These are phyloP conservation scores for Spirogloea muscicola DNA, from an alignment of 139 green algal genomes.

Conservation along the genomic window DNA sequence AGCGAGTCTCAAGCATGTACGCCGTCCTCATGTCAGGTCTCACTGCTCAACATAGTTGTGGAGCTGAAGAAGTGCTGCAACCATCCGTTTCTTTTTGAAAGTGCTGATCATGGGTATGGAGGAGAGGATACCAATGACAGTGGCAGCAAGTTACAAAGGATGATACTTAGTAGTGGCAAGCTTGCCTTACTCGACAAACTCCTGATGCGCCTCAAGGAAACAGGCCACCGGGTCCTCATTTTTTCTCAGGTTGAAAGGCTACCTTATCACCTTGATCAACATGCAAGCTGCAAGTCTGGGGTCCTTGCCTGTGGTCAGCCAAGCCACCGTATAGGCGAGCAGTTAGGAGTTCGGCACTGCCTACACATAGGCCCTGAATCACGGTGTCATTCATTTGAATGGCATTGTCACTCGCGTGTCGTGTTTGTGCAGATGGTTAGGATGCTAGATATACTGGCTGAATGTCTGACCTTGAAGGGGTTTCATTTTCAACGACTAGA, in stretches of 20 bases:
- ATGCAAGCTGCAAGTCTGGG: not conserved
- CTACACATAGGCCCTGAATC: too few relatives aligned
- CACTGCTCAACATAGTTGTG: conserved; percentile 83
- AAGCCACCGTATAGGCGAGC: not conserved
- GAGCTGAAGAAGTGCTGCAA: conserved; percentile 97
- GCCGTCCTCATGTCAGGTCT: too few relatives aligned
- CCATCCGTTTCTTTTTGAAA: conserved; percentile 62
- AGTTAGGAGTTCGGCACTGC: too few relatives aligned
- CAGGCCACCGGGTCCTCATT: conserved; percentile 82
- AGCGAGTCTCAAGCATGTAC: conserved; percentile 38
- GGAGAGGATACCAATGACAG: not conserved
- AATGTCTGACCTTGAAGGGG: conserved; percentile 88
- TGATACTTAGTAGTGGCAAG: conserved; percentile 53
- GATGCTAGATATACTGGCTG: conserved; percentile 89
- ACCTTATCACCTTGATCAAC: not conserved
- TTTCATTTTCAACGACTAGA: conserved; percentile 88
- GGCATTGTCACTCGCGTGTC: not conserved
- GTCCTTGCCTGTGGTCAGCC: not conserved
- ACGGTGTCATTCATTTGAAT: not conserved
- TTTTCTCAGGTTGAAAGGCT: conserved; percentile 77
- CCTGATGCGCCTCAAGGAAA: conserved; percentile 73
- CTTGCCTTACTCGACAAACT: conserved; percentile 94
- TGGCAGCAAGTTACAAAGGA: conserved; percentile 19
- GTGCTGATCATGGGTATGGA: conserved; percentile 46
- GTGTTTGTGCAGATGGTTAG: conserved; percentile 70